Evolutionary conservation across 345 rosid species (phyloP), one percentile per base, ranked within the genome.

Genomic region (Jatropha curcas): DNA sequence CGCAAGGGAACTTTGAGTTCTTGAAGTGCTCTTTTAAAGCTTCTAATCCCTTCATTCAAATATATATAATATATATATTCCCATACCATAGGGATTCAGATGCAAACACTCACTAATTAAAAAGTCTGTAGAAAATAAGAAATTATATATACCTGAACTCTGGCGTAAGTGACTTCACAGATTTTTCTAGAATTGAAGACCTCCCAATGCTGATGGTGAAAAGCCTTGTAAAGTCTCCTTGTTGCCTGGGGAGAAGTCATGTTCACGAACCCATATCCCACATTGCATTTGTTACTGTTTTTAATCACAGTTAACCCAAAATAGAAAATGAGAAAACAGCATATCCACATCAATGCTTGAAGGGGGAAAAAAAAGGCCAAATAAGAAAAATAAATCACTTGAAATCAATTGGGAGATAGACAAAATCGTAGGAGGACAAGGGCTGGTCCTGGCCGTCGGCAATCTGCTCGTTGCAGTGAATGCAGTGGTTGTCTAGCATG

Each of bases 241-340:
- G 96, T 85, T 5, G 93, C 99, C 78, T 79, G 81, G 7, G 97
- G 89, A 2, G 94, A 84, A 4, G 99, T 95, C 97, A 95, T 91
- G 86, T 95, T 95, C 82, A 91, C 99, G 75, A 95, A 95, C 72
- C 97, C 99, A 82, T 95, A 95, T 68, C 99, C 99, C 76, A 95
- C 90, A 76, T 91, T 95, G 83, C 99, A 90, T 64, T 91, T 88
- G 87, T 88, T 91, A 79, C 99, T 93, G 82, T 74, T 81, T 46
- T 24, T 22, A 4, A 34, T 65, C 30, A 51, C 5, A 50, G 7
- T n/a, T 10, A 62, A 17, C 19, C 3, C 20, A 25, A 25, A 30
- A 17, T 9, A 68, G 60, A 2, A 16, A 1, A 9, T n/a, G n/a
- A n/a, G n/a, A 19, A 43, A 43, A 4, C 13, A 7, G 27, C 50